phyloP scores from a whole-genome alignment of 345 rosid species.

The Pugionium cornutum region DNA sequence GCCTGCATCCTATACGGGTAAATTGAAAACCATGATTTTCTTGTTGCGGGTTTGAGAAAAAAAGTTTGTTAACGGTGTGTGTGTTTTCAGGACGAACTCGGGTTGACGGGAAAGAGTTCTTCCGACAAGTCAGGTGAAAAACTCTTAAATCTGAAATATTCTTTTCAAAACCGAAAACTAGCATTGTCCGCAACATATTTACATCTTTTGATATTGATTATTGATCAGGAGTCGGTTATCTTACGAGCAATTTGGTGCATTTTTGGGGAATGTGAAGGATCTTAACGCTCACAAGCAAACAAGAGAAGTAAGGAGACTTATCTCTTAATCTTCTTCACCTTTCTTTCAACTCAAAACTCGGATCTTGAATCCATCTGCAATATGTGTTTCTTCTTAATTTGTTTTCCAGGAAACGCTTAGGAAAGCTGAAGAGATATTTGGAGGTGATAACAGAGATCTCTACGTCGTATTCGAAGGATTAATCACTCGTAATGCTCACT shows the following conservation, averaged over 20 bases:
- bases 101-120: conserved; percentile 94
- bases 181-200: background rate
- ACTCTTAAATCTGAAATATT: background rate
- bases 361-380: background rate
- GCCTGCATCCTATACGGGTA: conserved; percentile 62
- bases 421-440: conserved; percentile 86
- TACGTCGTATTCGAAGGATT: conserved; percentile 73
- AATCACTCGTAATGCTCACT: conserved; percentile 71
- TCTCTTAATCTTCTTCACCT: background rate
- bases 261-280: conserved; percentile 91
- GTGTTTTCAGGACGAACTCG: conserved; percentile 64
- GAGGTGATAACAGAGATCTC: conserved; percentile 80
- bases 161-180: background rate
- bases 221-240: conserved; percentile 53
- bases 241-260: conserved; percentile 89
- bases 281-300: conserved; percentile 89
- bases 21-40: background rate
- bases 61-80: background rate
- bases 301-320: conserved; percentile 56
- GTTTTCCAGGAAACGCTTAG: conserved; percentile 67
- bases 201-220: conserved; percentile 12
- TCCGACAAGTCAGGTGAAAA: conserved; percentile 92
- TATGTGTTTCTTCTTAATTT: background rate
- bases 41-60: background rate
- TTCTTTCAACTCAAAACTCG: too few species aligned